These are phyloP conservation scores for Xylaria sp. DNA, from an alignment of 2,329 filamentous ascomycete species.

Conservation along the genomic window DNA sequence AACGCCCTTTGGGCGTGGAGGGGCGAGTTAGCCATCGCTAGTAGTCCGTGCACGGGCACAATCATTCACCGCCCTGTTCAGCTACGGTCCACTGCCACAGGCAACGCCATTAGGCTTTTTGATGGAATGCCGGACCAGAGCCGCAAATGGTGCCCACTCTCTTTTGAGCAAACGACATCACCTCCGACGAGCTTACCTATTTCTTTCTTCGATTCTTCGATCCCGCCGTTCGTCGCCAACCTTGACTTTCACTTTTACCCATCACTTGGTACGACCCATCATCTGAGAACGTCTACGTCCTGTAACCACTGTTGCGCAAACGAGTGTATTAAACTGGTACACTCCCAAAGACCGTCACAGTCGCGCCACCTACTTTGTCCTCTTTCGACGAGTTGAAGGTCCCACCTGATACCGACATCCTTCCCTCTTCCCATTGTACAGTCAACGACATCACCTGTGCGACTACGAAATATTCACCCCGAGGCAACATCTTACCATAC, in stretches of 20 bases:
- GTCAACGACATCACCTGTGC: background rate
- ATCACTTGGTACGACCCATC: background rate
- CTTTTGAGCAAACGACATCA: background rate
- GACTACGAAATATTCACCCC: background rate
- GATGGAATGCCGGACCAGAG: background rate
- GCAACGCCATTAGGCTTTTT: background rate
- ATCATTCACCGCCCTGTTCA: too few species aligned
- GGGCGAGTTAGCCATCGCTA: too few species aligned
- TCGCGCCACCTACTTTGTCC: background rate
- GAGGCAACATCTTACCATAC: background rate
- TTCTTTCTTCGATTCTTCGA: background rate
- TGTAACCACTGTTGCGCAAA: background rate
- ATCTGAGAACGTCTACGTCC: background rate
- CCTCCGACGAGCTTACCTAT: too few species aligned
- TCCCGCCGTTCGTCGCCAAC: background rate
- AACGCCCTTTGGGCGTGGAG: too few species aligned
- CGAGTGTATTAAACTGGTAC: too few species aligned
- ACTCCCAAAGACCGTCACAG: background rate
- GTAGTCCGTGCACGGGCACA: too few species aligned
- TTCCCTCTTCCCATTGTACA: background rate
- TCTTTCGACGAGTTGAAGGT: background rate
- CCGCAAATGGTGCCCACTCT: slow-evolving; percentile 1
- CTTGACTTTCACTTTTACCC: background rate
- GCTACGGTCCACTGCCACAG: background rate
- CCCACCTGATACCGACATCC: background rate